Conservation (phyloP, 495 filamentous ascomycete species). For the Thozetella sp. region DNA sequence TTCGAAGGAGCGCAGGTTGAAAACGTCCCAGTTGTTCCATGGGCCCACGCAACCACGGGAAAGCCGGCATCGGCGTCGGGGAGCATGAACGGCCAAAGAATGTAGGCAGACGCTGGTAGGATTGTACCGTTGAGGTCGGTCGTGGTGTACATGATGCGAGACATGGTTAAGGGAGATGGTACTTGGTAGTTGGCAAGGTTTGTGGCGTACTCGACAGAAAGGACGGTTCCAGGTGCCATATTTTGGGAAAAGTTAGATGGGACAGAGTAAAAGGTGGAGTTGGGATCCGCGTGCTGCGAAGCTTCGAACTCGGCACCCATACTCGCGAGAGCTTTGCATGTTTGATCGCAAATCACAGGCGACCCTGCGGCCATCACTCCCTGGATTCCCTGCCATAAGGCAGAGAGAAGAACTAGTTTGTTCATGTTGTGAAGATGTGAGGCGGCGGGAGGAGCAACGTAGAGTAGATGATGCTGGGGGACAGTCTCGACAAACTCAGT, state of each 20-base stretch:
- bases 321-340: not conserved
- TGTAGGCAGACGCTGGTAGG: not conserved
- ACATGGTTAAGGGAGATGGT: not conserved
- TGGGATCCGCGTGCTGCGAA: not conserved
- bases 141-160: conserved; percentile 1
- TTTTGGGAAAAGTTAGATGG: not conserved
- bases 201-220: not conserved
- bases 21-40: not conserved
- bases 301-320: not conserved
- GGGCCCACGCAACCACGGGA: not conserved
- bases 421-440: too few relatives aligned
- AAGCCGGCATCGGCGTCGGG: not conserved
- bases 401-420: too few relatives aligned
- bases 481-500: too few relatives aligned
- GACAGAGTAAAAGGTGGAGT: not conserved
- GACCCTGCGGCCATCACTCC: too few relatives aligned
- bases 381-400: too few relatives aligned
- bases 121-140: not conserved
- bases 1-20: not conserved
- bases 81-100: not conserved
- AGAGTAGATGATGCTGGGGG: too few relatives aligned
- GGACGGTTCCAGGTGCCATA: not conserved
- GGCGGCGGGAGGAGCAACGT: too few relatives aligned
- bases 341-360: not conserved
- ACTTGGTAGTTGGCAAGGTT: not conserved